phyloP scores from a whole-genome alignment of 345 rosid species.

The Leavenworthia alabamica region DNA sequence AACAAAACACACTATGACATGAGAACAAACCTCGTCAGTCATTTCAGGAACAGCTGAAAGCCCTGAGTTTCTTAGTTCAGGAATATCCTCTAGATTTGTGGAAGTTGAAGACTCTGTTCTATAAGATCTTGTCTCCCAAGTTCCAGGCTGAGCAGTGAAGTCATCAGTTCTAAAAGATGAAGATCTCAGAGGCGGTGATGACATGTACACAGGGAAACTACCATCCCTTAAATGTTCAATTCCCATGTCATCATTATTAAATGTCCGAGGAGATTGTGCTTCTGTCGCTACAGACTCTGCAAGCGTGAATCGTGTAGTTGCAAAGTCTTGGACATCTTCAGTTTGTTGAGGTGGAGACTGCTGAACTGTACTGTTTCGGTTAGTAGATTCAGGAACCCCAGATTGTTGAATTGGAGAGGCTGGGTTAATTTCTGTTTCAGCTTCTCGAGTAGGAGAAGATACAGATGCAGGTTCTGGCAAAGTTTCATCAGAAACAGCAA shows the following conservation, averaged over 20 bases:
- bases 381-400: conserved; percentile 1
- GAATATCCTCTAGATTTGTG: conserved; percentile 24
- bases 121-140: conserved; percentile 33
- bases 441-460: conserved; percentile 26
- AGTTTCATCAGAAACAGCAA: conserved; percentile 35
- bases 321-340: conserved; percentile 17
- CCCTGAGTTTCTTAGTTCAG: conserved; percentile 32
- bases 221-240: conserved; percentile 45
- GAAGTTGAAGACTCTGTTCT: conserved; percentile 60
- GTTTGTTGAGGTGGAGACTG: conserved; percentile 20
- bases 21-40: conserved; percentile 41
- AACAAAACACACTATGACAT: neutral
- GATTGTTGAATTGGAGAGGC: conserved; percentile 13
- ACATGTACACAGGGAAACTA: conserved; percentile 30
- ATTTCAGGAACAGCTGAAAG: conserved; percentile 59
- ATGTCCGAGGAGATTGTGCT: conserved; percentile 21
- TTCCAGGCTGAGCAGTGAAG: conserved; percentile 33
- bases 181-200: conserved; percentile 19
- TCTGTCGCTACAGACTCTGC: conserved; percentile 23
- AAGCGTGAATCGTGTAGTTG: conserved; percentile 25
- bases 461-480: conserved; percentile 24
- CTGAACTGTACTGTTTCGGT: conserved; percentile 7
- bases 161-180: conserved; percentile 47
- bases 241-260: conserved; percentile 35
- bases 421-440: conserved; percentile 15